Conservation (phyloP, 208 protist species). For the Trypanosoma congolense region DNA sequence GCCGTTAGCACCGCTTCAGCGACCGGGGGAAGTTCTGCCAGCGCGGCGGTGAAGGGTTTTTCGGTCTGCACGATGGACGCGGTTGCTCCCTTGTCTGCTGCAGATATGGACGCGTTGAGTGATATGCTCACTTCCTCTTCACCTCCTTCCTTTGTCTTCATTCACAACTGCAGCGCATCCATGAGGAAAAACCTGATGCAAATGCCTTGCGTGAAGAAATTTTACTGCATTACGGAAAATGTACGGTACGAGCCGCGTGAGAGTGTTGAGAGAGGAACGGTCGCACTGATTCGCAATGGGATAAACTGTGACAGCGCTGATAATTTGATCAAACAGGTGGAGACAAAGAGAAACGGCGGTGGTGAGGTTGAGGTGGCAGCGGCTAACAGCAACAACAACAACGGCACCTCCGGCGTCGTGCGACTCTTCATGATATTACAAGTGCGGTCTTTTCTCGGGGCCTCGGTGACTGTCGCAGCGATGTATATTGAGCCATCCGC, state of each 20-base stretch:
- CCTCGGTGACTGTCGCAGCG: constrained; percentile 40
- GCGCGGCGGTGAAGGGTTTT: constrained; percentile 32
- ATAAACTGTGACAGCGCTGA: constrained; percentile 54
- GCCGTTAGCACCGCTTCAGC: not conserved
- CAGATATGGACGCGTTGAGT: constrained; percentile 55
- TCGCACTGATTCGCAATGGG: constrained; percentile 56
- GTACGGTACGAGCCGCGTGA: constrained; percentile 50
- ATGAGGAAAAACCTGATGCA: constrained; percentile 55
- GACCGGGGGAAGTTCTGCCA: constrained; percentile 8
- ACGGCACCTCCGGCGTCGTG: constrained; percentile 22
- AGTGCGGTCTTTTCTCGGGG: constrained; percentile 23
- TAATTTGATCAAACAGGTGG: constrained; percentile 33
- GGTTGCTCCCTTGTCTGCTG: constrained; percentile 19
- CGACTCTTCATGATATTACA: constrained; percentile 50
- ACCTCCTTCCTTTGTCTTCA: constrained; percentile 52
- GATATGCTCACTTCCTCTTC: constrained; percentile 35
- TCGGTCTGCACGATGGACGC: constrained; percentile 67
- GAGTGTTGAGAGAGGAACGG: constrained; percentile 31
- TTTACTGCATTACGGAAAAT: constrained; percentile 65
- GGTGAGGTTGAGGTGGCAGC: not conserved
- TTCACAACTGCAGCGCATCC: constrained; percentile 50
- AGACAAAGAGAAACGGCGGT: constrained; percentile 23
- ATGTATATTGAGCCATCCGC: constrained; percentile 48
- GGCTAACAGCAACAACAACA: not conserved
- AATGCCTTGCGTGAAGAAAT: constrained; percentile 40